Base-by-base conservation (phyloP, 495 filamentous ascomycete species). In the Clohesyomyces aquaticus region DNA sequence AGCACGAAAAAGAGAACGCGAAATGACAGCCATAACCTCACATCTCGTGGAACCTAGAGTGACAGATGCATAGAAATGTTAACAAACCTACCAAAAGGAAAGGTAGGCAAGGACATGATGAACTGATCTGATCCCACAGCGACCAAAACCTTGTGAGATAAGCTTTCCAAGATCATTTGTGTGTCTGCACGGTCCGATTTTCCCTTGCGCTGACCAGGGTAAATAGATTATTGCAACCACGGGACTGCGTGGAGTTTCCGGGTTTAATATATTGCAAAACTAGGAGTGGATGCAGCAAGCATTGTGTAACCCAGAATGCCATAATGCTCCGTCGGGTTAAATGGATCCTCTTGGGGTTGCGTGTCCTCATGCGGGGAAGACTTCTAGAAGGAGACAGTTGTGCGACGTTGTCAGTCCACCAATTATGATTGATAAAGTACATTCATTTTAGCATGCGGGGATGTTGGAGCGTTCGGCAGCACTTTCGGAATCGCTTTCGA, bases 201-300 rank as follows among this genome's bases (percentile, higher is more conserved):
- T 22, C 29, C 50, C 42, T 32, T 54, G n/a, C 48, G 59, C 18
- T 45, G 23, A 55, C 32, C 48, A 23, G 48, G 59, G 35, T 54
- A 45, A 54, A 27, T 55, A 62, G 21, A 54, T 62, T 54, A 18
- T 29, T 62, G 59, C 9, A 55, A 62, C 59, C 50, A n/a, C 25
- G 18, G 48, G 28, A 49, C 4, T 35, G 6, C 32, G 9, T 21
- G 42, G 14, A 8, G 18, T 12, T 10, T 25, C 21, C 35, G 35
- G 55, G 55, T 62, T 32, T 62, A 62, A 62, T 62, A 62, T 62
- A 62, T 62, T 62, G 59, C 25, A 55, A 45, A 55, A 54, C 54
- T 25, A 21, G 49, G 49, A 62, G 29, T 62, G 49, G 59, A n/a
- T 52, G 26, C 14, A 3, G 35, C 19, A 29, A 22, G 25, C 1